Conservation (phyloP, 345 rosid species). For the Alliaria petiolata region DNA sequence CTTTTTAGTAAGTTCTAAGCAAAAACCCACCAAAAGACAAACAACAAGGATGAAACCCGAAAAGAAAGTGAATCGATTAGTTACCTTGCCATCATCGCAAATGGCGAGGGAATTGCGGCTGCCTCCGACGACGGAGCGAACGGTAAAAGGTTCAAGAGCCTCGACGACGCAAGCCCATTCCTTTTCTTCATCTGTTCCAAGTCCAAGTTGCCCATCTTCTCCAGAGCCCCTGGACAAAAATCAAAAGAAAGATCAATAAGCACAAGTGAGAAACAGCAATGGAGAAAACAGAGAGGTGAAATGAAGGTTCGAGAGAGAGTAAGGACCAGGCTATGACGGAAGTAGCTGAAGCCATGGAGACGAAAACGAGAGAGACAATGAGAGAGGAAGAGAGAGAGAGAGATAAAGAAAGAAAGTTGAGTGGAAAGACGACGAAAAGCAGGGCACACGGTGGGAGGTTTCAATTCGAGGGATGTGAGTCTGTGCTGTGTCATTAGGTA, state of each 20-base stretch:
- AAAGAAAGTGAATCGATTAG: neutral
- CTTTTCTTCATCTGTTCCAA: conserved; percentile 75
- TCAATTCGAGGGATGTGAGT: conserved; percentile 9
- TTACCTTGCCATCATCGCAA: conserved; percentile 91
- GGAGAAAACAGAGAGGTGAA: neutral
- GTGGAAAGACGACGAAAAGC: conserved; percentile 22
- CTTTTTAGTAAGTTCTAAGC: neutral
- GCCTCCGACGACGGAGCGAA: conserved; percentile 90
- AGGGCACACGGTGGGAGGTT: neutral
- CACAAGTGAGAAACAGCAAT: conserved; percentile 4
- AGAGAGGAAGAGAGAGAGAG: neutral
- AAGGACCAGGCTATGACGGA: conserved; percentile 49
- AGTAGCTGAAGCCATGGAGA: conserved; percentile 40
- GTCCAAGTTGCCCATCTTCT: conserved; percentile 95
- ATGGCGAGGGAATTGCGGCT: conserved; percentile 99
- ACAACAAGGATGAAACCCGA: neutral
- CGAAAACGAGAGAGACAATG: neutral
- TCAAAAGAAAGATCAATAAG: neutral
- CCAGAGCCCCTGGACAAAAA: conserved; percentile 74
- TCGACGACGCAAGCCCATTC: conserved; percentile 70
- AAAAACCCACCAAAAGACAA: neutral
- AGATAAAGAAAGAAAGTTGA: conserved; percentile 3
- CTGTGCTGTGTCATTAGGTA: conserved; percentile 4
- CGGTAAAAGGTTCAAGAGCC: conserved; percentile 61
- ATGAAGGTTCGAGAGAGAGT: neutral